Base-by-base conservation (phyloP, 352 stramenopile species). In the Pythium rishiriense region DNA sequence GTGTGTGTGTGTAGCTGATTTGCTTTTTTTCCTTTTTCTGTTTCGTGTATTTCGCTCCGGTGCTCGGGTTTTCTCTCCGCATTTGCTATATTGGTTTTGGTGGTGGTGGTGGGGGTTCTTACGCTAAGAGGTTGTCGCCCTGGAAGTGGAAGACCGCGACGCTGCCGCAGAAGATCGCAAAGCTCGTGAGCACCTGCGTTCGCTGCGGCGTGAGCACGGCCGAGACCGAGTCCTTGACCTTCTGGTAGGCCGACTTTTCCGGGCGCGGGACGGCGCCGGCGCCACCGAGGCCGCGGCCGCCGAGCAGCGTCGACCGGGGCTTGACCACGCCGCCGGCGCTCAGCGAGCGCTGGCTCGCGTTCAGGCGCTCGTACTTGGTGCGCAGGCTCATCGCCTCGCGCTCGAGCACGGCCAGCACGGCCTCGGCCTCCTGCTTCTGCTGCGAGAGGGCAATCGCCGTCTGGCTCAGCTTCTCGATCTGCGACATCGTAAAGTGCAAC, bases 341-440 rank as follows among this genome's bases (percentile, higher is more conserved):
- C 59, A 88, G 66, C 74, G 81, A 79, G 62, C 83, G 85, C 73
- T 92, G 81, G 62, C 76, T 92, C 29, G 84, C 79, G 66, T 85
- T 91, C 60, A 95, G 63, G 15, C 86, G 86, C 58, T 94, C 84
- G 58, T 92, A 92, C 74, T 90, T 89, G 57, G 76, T 90, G 46
- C 86, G 86, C 52, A 91, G 74, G 45, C 78, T 90, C 47, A 75
- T 74, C 58, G 83, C 81, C 66, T 95, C 86, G 24, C 82, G 83
- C 63, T 95, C 86, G 50, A 93, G 66, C 53, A 83, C 57, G 39
- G 75, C 68, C 19, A 93, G 69, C 42, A 72, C 66, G 11, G 83
- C 76, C 60, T 93, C 86, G 22, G 81, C 78, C 52, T 93, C 86
- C 64, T 91, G 78, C 69, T 95, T 95, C 67, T 88, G 76, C 72